Percentiles rank a stretch among this genome's conserved stretches.
Conservation (phyloP, 2,329 filamentous ascomycete species). For the Sporothrix protearum region DNA sequence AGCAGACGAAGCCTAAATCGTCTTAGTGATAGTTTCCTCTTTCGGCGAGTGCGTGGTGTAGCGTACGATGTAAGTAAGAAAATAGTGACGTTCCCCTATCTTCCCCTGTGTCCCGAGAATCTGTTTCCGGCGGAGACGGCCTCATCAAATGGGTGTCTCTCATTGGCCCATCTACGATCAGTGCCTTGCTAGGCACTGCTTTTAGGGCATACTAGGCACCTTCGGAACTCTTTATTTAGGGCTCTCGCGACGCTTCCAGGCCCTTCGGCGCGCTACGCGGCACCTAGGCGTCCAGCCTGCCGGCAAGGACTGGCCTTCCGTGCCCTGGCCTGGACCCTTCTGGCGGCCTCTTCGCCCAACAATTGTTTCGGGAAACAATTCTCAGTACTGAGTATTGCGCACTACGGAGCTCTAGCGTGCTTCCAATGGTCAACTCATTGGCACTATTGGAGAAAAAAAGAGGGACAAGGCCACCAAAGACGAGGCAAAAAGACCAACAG, state of each 20-base stretch:
- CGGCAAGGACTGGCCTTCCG: background rate
- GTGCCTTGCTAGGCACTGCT: background rate
- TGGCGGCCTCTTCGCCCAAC: background rate
- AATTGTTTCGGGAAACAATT: conserved; percentile 2
- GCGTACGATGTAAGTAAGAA: too few relatives aligned
- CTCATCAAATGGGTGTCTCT: background rate
- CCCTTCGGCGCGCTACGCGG: background rate
- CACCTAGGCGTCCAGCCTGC: background rate
- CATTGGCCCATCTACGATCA: background rate
- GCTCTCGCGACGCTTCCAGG: background rate
- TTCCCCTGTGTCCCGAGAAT: background rate
- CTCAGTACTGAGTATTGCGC: too few relatives aligned
- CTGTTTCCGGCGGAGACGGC: background rate
- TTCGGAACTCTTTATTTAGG: background rate
- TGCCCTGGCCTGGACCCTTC: background rate
- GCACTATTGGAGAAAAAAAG: background rate
- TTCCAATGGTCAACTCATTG: background rate
- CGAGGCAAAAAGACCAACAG: background rate
- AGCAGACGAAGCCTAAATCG: background rate
- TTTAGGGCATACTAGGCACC: background rate
- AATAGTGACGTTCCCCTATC: background rate
- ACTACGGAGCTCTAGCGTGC: background rate
- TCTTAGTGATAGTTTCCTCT: background rate
- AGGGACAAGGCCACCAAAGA: background rate
- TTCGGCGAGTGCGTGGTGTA: background rate